Evolutionary conservation across 2,329 filamentous ascomycete species (phyloP), one percentile per base, ranked within the genome.

Genomic region (Trichoderma harzianum): DNA sequence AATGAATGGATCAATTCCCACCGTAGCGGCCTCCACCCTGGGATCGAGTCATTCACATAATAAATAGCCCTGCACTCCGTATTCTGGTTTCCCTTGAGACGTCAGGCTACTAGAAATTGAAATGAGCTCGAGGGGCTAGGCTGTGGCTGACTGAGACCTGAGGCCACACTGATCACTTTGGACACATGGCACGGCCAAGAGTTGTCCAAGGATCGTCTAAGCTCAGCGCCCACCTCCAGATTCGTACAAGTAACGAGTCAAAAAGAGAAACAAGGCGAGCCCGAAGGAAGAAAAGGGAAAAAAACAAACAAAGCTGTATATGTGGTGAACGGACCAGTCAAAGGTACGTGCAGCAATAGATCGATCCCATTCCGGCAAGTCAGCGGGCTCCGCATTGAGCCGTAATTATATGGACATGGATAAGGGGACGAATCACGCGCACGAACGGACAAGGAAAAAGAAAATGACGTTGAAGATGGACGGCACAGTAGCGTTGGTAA

Each of bases 321-420:
- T 28, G 39, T 32, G 3, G n/a, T 24, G 58, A 18, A 70, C 47
- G 55, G 61, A 26, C 51, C 64, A 57, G 43, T 28, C n/a, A 47
- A 64, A 47, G 70, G 70, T 53, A 30, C 64, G 63, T 68, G 55
- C 64, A 62, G 36, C 63, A 67, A 65, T 51, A 71, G 69, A 72
- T 72, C 70, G 70, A 72, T 72, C 65, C 61, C 36, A 30, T 63
- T 62, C 8, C 65, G 65, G 70, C 70, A 72, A 72, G 70, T 72
- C 57, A 64, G 47, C 67, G 57, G 66, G 57, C 57, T 69, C 67
- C 67, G 67, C 67, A 61, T 61, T 69, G 67, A 69, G 67, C 67
- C 67, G 67, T 69, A 53, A 62, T 61, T 69, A 62, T 53, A 18
- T 62, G 18, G 63, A 55, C 63, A 57, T 67, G 64, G 64, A 68